These are phyloP conservation scores for Parachaetomium inaequale DNA, from an alignment of 495 filamentous ascomycete genomes.

Conservation along the genomic window DNA sequence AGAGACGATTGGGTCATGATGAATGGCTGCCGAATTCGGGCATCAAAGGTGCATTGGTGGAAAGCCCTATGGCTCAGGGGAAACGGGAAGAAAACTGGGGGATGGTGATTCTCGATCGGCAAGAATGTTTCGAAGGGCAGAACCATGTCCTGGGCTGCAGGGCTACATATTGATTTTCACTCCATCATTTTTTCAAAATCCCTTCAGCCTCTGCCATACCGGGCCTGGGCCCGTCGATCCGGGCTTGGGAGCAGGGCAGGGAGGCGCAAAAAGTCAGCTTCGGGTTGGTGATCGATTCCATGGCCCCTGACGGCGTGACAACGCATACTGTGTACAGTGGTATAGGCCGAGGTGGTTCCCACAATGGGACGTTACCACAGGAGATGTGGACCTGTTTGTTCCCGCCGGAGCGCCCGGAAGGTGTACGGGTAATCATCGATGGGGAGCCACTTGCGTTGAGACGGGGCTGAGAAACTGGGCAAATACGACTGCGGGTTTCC, in stretches of 20 bases:
- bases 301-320: constrained; percentile 1
- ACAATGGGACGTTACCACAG: background rate
- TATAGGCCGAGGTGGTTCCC: background rate
- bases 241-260: background rate
- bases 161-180: constrained; percentile 18
- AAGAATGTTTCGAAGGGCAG: background rate
- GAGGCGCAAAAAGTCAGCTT: background rate
- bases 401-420: background rate
- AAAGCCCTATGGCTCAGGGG: background rate
- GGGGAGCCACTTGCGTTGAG: constrained; percentile 1
- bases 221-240: constrained; percentile 7
- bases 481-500: background rate
- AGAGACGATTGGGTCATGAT: constrained; percentile 7
- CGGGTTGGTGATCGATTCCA: background rate
- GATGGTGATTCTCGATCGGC: background rate
- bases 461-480: background rate
- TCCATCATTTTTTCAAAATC: background rate
- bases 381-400: background rate
- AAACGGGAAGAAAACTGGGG: background rate
- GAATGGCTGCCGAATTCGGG: background rate
- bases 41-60: background rate
- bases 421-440: background rate
- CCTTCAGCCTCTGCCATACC: background rate
- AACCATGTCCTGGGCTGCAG: constrained; percentile 8
- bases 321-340: background rate